These are phyloP conservation scores for Bidens hawaiensis DNA, from an alignment of 140 eudicot species.

Conservation along the genomic window DNA sequence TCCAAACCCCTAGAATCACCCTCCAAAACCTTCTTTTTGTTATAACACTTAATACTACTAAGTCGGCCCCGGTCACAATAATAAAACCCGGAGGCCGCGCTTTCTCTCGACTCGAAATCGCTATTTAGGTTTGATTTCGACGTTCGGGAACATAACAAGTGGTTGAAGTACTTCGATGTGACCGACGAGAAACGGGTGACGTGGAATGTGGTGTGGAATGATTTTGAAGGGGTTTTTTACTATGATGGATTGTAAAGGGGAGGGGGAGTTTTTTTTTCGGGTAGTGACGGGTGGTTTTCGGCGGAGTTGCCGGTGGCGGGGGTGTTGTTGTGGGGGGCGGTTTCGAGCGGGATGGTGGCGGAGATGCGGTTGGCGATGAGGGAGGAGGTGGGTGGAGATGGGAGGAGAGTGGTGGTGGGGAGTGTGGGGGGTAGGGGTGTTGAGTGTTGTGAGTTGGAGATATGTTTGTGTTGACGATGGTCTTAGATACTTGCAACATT, in stretches of 20 bases:
- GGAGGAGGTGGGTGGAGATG: slow-evolving; percentile 7
- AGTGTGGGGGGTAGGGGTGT: slow-evolving; percentile 56
- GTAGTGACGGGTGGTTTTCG: slow-evolving; percentile 71
- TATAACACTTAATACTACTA: slow-evolving; percentile 31
- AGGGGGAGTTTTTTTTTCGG: slow-evolving; percentile 49
- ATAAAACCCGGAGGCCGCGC: slow-evolving; percentile 30
- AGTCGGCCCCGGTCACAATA: slow-evolving; percentile 19
- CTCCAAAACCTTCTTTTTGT: slow-evolving; percentile 39
- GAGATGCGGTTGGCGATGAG: slow-evolving; percentile 56
- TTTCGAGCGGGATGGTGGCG: slow-evolving; percentile 67
- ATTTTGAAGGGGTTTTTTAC: slow-evolving; percentile 56
- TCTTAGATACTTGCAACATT: slow-evolving; percentile 75
- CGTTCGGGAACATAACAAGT: not conserved
- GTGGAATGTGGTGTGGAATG: slow-evolving; percentile 53
- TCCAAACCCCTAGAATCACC: slow-evolving; percentile 35
- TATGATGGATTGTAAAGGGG: slow-evolving; percentile 62
- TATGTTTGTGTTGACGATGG: slow-evolving; percentile 65
- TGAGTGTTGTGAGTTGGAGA: too few species aligned
- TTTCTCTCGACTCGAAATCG: slow-evolving; percentile 20
- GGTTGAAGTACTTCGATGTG: slow-evolving; percentile 32
- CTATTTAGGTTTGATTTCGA: slow-evolving; percentile 56
- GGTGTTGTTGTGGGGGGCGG: slow-evolving; percentile 51
- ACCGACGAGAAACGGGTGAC: slow-evolving; percentile 44
- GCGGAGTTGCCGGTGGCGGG: slow-evolving; percentile 70
- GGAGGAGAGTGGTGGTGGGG: slow-evolving; percentile 46